Base-by-base conservation (phyloP, 208 protist species). In the Leishmania gerbilli region DNA sequence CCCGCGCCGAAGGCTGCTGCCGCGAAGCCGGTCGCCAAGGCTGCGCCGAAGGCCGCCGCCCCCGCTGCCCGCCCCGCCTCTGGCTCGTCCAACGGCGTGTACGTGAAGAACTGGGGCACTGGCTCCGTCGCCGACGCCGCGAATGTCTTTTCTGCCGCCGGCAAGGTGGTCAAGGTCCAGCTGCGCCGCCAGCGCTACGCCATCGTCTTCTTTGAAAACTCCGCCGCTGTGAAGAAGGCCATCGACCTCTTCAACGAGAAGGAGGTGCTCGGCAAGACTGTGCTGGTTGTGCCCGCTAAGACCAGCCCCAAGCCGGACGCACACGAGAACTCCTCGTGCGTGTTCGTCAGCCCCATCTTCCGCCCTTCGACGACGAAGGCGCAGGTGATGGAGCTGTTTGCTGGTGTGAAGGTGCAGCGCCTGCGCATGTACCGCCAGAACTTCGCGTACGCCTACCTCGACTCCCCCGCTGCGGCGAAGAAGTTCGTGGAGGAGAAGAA, bases 171-270 rank as follows among this genome's bases (percentile, higher is more conserved):
- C 51, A 84, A 84, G 69, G 91, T 87, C 45, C 89, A 90, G 84
- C 76, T 96, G 53, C 92, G 92, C 81, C 92, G 92, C 82, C 87
- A 91, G 87, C 88, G 88, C 84, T 96, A 94, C 91, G 92, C 89
- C 51, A 77, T 96, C 60, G 83, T 96, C 79, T 96, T 96, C 91
- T 96, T 94, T 82, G 91, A 94, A 71, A 93, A 83, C 84, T 69
- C 89, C 21, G 92, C 92, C n/a, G 90, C 90, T 45, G 92, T 96
- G 87, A 94, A 93, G 89, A 94, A 94, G 90, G 92, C 92, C 49
- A 93, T 96, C 71, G 92, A 96, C 81, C 88, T 93, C 71, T 96
- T 96, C 91, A 93, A 96, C 88, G 90, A 92, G 82, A 96, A 94
- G 89, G 91, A 93, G 83, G 84, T 96, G 74, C 71, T 89, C 65